phyloP scores from a whole-genome alignment of 345 rosid genomes.

The Hypericum androsaemum region DNA sequence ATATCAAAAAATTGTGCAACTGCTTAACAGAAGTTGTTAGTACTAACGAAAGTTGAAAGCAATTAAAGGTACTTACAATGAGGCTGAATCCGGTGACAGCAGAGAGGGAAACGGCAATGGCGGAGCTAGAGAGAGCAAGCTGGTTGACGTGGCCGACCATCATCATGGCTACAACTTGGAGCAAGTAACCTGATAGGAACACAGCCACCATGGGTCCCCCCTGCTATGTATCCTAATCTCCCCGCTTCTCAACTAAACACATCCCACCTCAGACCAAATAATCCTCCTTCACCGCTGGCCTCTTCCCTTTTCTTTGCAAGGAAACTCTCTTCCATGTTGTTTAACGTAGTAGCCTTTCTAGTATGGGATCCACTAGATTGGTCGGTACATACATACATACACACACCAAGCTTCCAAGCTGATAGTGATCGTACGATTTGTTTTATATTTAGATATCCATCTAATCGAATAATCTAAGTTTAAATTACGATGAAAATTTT shows the following conservation, averaged over 20 bases:
- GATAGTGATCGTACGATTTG: no score
- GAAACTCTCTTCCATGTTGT: not conserved
- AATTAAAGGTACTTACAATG: no score
- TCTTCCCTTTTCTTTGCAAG: not conserved
- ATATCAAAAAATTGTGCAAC: no score
- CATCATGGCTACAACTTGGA: constrained; percentile 2
- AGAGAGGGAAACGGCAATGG: constrained; percentile 7
- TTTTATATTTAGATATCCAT: no score
- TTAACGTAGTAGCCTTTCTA: no score
- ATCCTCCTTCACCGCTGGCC: not conserved
- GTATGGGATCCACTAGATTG: no score
- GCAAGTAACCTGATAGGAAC: not conserved
- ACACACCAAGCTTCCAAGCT: no score
- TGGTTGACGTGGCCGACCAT: not conserved
- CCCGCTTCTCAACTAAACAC: not conserved
- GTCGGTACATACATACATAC: no score
- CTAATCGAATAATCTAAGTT: no score
- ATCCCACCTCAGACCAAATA: not conserved
- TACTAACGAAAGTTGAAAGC: no score
- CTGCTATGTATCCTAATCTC: not conserved
- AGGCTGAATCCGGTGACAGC: not conserved
- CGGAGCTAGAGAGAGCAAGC: constrained; percentile 7
- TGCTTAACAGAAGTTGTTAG: no score
- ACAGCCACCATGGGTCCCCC: constrained; percentile 3
- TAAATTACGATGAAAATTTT: no score